phyloP scores from a whole-genome alignment of 1,284 basidiomycete genomes.

The Cryptococcus hybrid region DNA sequence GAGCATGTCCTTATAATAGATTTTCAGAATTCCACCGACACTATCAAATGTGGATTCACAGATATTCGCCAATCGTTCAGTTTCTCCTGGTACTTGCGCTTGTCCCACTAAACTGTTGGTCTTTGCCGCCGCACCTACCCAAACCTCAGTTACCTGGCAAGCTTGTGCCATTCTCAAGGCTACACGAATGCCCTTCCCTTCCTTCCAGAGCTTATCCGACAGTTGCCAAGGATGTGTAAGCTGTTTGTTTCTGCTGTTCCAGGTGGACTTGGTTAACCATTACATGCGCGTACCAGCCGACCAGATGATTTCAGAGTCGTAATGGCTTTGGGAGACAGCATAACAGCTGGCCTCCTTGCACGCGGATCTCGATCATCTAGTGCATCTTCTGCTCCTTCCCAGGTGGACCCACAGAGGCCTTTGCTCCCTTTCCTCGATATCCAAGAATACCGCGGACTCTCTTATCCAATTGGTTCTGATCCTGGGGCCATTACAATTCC shows the following conservation, averaged over 20 bases:
- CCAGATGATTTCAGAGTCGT: constrained; percentile 48
- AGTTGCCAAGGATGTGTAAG: constrained; percentile 30
- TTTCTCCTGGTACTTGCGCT: not conserved
- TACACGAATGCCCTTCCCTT: constrained; percentile 23
- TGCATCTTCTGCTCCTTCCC: not conserved
- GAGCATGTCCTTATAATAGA: too few relatives aligned
- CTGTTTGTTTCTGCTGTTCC: not conserved
- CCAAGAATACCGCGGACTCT: constrained; percentile 47
- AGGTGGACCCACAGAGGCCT: not conserved
- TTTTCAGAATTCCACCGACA: too few relatives aligned
- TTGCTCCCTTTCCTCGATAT: constrained; percentile 18
- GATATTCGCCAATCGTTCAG: too few relatives aligned
- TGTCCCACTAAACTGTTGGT: not conserved
- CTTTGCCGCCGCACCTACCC: not conserved
- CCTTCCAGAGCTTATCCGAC: constrained; percentile 7
- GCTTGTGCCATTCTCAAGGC: constrained; percentile 21
- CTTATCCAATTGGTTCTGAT: constrained; percentile 48
- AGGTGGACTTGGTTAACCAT: not conserved
- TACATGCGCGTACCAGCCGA: constrained; percentile 23
- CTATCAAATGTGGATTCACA: too few relatives aligned
- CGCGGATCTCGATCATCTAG: constrained; percentile 6
- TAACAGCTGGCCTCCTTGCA: constrained; percentile 48
- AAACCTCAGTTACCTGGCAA: constrained; percentile 11
- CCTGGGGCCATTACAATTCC: constrained; percentile 42
- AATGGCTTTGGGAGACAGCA: constrained; percentile 50